Evolutionary conservation across 805 yeast genomes (phyloP), one percentile per base, ranked within the genome.

Genomic region (Ogataea paraovalis): DNA sequence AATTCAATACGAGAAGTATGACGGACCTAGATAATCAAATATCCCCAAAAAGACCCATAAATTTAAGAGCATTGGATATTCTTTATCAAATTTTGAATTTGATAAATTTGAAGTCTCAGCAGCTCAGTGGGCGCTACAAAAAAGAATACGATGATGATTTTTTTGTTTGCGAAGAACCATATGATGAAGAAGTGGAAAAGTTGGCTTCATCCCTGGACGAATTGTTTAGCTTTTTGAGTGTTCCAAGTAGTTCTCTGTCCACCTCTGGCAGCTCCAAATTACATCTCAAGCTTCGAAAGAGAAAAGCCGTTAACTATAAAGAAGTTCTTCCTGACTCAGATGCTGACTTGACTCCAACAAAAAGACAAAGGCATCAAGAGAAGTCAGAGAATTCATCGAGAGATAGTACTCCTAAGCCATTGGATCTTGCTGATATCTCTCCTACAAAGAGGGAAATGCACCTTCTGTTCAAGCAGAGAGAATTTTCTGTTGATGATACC

Each of bases 61-160:
- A 62, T 36, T 51, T 60, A 14, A 62, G 77, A 33, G 67, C 74
- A 0, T 37, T 65, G 7, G 65, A 62, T 32, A 19, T 73, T 0
- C 40, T 73, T 25, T 46, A 61, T 1, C 45, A 46, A 5, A 30
- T 56, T 3, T 10, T 34, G 38, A 18, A 8, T 7, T 16, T 34
- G 10, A 8, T 34, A 19, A 34, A 34, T 4, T 3, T 4, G 3
- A 34, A 34, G 12, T 16, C 21, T 3, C 6, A 34, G 21, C 19
- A 34, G 12, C 20, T 30, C 13, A 18, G 20, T 7, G 20, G 16
- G 16, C 13, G 4, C 13, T 34, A 34, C 8, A 18, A 16, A 16
- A n/a, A n/a, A 34, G 38, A 34, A 7, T 34, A n/a, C 44, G 50
- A 51, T 58, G 38, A 53, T 61, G 46, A 58, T 62, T 49, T 66